Evolutionary conservation across 2,329 filamentous ascomycete genomes (phyloP).

Genomic region (Ophiostoma ips): DNA sequence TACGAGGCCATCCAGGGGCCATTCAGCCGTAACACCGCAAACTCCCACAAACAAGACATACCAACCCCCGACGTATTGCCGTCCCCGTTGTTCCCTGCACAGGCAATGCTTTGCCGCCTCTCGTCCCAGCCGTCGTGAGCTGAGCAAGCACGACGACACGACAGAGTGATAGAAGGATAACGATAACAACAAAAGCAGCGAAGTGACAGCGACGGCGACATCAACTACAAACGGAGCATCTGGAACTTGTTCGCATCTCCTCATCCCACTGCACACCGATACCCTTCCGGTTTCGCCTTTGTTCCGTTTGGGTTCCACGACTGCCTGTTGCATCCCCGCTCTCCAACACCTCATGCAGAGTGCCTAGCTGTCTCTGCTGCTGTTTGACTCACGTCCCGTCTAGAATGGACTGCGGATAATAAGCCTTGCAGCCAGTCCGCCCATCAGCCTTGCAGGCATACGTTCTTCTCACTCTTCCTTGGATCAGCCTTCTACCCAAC

Average conservation of each 20-base stretch:
- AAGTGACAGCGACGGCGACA: too few relatives aligned
- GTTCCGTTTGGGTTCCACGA: conserved; percentile 4
- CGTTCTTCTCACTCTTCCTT: neutral
- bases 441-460: neutral
- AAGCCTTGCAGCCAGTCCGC: conserved; percentile 2
- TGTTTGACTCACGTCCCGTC: neutral
- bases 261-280: neutral
- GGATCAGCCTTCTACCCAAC: neutral
- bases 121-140: conserved; percentile 3
- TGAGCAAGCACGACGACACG: neutral
- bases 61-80: neutral
- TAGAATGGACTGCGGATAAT: conserved; percentile 6
- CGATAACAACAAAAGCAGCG: neutral
- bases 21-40: neutral
- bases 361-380: neutral
- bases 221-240: too few relatives aligned
- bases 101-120: conserved; percentile 6
- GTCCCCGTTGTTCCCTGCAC: neutral
- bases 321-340: neutral
- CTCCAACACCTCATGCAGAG: neutral
- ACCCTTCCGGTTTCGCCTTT: neutral
- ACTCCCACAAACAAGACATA: too few relatives aligned
- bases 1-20: too few relatives aligned
- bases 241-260: neutral
- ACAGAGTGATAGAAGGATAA: neutral